Conservation (phyloP, 352 stramenopile genomes). For the Phytophthora palmivora region DNA sequence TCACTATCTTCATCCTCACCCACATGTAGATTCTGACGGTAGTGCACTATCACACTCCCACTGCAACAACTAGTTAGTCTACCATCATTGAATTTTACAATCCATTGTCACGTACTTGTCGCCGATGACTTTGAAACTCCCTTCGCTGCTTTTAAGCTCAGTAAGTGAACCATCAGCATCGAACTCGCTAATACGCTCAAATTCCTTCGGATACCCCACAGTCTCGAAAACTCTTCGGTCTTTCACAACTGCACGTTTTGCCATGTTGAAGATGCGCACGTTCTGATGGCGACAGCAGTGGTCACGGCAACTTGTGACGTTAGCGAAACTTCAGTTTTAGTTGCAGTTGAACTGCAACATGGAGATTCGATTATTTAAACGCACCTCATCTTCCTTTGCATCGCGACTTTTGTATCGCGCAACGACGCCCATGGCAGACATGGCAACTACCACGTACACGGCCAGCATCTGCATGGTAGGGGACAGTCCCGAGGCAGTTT, state of each 20-base stretch:
- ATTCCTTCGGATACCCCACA: constrained; percentile 79
- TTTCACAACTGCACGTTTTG: constrained; percentile 77
- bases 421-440: constrained; percentile 63
- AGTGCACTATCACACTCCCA: constrained; percentile 53
- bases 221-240: constrained; percentile 76
- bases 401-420: constrained; percentile 67
- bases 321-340: constrained; percentile 23
- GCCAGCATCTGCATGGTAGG: constrained; percentile 63
- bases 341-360: too few relatives aligned
- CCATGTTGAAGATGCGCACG: constrained; percentile 77
- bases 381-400: constrained; percentile 59
- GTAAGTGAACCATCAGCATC: constrained; percentile 15
- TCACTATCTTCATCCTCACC: constrained; percentile 35
- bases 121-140: constrained; percentile 59
- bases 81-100: not conserved
- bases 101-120: constrained; percentile 50
- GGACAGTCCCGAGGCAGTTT: constrained; percentile 37
- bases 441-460: constrained; percentile 60
- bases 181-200: constrained; percentile 45
- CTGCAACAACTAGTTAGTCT: constrained; percentile 19
- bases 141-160: constrained; percentile 36
- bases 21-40: constrained; percentile 45
- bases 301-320: constrained; percentile 12
- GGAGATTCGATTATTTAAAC: not conserved
- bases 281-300: constrained; percentile 38